phyloP scores from a whole-genome alignment of 2,329 filamentous ascomycete species.

The Phaeosphaeriaceae sp. region DNA sequence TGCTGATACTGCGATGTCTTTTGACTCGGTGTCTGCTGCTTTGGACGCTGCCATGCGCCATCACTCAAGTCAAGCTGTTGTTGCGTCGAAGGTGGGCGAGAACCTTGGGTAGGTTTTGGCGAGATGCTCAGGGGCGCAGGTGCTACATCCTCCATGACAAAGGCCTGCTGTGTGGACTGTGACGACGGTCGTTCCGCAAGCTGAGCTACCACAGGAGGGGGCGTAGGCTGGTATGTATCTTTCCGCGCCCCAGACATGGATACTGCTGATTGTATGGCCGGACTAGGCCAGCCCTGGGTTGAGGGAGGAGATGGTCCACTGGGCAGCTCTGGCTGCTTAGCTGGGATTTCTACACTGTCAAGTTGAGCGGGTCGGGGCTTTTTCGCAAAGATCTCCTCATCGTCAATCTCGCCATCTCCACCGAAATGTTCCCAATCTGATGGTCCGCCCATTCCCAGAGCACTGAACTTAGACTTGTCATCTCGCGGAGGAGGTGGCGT shows the following conservation, averaged over 20 bases:
- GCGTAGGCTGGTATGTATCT: conserved; percentile 43
- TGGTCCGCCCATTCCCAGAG: conserved; percentile 43
- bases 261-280: conserved; percentile 30
- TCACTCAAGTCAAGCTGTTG: conserved; percentile 34
- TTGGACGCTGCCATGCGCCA: conserved; percentile 24
- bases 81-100: conserved; percentile 20
- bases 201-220: conserved; percentile 30
- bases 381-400: conserved; percentile 45
- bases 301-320: conserved; percentile 34
- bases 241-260: conserved; percentile 11
- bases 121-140: conserved; percentile 25
- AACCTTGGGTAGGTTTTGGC: conserved; percentile 22
- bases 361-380: conserved; percentile 27
- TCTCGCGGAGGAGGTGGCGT: conserved; percentile 36
- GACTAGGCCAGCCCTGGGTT: conserved; percentile 41
- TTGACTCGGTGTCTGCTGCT: conserved; percentile 24
- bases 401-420: conserved; percentile 41
- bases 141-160: conserved; percentile 29
- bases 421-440: conserved; percentile 51
- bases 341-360: conserved; percentile 41
- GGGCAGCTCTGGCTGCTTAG: conserved; percentile 7
- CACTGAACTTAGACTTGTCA: conserved; percentile 40
- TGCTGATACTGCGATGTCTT: conserved; percentile 23
- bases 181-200: conserved; percentile 23
- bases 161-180: conserved; percentile 25